Evolutionary conservation across 176 grass and related monocot species (phyloP).

Genomic region (Juncus inflexus): DNA sequence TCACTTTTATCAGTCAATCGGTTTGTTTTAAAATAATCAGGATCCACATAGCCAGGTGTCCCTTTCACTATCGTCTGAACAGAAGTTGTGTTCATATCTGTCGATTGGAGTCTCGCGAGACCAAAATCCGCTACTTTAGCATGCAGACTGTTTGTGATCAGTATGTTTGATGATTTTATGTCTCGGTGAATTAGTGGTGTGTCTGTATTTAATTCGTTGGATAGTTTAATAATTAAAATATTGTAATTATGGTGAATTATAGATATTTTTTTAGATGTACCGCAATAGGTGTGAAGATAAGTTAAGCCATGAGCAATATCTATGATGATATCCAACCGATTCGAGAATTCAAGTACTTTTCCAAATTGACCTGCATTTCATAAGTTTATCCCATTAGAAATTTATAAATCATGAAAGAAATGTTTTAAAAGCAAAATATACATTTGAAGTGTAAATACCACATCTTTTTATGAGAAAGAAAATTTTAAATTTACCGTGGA

Average conservation of each 20-base stretch:
- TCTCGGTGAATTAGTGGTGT: conserved; percentile 23
- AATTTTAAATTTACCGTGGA: conserved; percentile 49
- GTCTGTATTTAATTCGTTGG: conserved; percentile 4
- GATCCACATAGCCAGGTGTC: conserved; percentile 22
- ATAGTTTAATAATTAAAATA: not conserved
- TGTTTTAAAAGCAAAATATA: too few relatives aligned
- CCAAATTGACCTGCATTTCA: conserved; percentile 55
- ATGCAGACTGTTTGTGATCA: conserved; percentile 14
- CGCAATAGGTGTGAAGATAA: conserved; percentile 95
- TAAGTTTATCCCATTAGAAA: conserved; percentile 25
- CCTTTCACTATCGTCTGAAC: conserved; percentile 20
- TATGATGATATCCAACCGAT: conserved; percentile 72
- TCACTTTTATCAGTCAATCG: conserved; percentile 18
- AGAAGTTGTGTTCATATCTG: not conserved
- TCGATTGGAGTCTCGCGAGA: conserved; percentile 13
- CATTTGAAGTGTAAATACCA: too few relatives aligned
- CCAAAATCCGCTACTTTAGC: conserved; percentile 29
- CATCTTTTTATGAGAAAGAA: too few relatives aligned
- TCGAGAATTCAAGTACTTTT: conserved; percentile 45
- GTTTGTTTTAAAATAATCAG: conserved; percentile 16
- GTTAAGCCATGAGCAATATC: conserved; percentile 95
- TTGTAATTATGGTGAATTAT: not conserved
- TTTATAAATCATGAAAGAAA: conserved; percentile 21
- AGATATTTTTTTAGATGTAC: conserved; percentile 27
- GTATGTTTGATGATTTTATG: conserved; percentile 13